phyloP scores from a whole-genome alignment of 23 red algal species.

The Gracilaria domingensis region DNA sequence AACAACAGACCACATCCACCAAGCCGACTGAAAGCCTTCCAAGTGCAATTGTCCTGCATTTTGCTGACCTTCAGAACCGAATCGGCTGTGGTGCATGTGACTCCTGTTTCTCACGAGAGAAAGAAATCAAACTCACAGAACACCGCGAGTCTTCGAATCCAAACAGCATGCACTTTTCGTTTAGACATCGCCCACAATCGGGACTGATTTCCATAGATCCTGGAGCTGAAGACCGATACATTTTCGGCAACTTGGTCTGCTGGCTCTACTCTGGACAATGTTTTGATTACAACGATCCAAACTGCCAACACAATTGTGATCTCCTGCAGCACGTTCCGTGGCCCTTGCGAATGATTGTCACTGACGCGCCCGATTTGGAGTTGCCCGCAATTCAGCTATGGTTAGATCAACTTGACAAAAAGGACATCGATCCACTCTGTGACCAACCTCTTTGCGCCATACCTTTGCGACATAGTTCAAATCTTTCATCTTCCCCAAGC shows the following conservation, averaged over 20 bases:
- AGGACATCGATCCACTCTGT: not conserved
- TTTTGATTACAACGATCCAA: slow-evolving; percentile 20
- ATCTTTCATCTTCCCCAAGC: not conserved
- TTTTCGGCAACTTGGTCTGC: slow-evolving; percentile 41
- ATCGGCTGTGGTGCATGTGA: slow-evolving; percentile 11
- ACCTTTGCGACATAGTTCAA: not conserved
- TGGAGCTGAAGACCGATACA: slow-evolving; percentile 13
- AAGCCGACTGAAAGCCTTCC: not conserved
- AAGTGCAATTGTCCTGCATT: not conserved
- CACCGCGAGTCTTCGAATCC: not conserved
- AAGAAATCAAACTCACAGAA: not conserved
- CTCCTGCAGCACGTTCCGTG: slow-evolving; percentile 13
- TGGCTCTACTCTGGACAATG: slow-evolving; percentile 18
- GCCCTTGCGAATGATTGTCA: slow-evolving; percentile 31
- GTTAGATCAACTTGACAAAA: not conserved
- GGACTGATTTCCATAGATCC: not conserved
- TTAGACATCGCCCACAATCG: not conserved
- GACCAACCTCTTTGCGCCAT: slow-evolving; percentile 1
- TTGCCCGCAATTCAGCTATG: not conserved
- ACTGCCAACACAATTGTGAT: not conserved
- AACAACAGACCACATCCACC: not conserved
- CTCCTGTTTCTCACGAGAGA: not conserved
- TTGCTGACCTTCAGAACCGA: not conserved
- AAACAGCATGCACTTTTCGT: not conserved
- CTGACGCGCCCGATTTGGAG: not conserved